Base-by-base conservation (phyloP, 768 basidiomycete species). In the Porpolomopsis calyptriformis region DNA sequence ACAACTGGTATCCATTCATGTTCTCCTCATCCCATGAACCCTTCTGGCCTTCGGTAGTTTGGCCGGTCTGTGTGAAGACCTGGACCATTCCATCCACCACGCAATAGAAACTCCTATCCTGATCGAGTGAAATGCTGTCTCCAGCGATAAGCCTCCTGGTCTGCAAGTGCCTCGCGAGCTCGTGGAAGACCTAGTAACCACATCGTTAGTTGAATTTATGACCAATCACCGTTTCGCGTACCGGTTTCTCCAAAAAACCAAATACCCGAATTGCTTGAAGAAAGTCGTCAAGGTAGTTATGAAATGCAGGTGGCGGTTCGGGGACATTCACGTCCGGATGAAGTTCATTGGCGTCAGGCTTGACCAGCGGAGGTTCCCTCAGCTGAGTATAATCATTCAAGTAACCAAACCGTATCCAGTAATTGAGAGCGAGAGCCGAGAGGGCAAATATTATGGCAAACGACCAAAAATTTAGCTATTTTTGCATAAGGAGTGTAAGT, bases 1-100 rank as follows among this genome's bases (percentile, higher is more conserved):
- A 73, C 5, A 98, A 69, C 57, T 98, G 91, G 64, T 92, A 97
- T 2, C 94, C 93, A 52, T 96, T 94, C 77, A 88, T 85, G 43
- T 87, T 82, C 56, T 88, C 86, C 45, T 82, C 78, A 31, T 88
- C 87, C 80, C 82, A 87, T 10, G 74, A 64, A 34, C 76, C 76
- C 45, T 73, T 73, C 43, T 64, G 68, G 3, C 61, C 63, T 24
- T 71, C 69, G 9, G 66, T 57, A 10, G 66, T 64, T 51, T 76
- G 72, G 4, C 77, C 79, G 0, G 81, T 79, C 48, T 78, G 76
- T 12, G 88, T 88, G 60, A 77, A 96, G 9, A 98, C 90, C 57
- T 99, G 90, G 11, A 94, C 94, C 50, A 76, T 85, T n/a, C 96
- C 96, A 60, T 99, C 96, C 25, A 98, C 84, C 26, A 99, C 94